Evolutionary conservation across 1,284 basidiomycete species (phyloP).

Genomic region (Megacollybia platyphylla): DNA sequence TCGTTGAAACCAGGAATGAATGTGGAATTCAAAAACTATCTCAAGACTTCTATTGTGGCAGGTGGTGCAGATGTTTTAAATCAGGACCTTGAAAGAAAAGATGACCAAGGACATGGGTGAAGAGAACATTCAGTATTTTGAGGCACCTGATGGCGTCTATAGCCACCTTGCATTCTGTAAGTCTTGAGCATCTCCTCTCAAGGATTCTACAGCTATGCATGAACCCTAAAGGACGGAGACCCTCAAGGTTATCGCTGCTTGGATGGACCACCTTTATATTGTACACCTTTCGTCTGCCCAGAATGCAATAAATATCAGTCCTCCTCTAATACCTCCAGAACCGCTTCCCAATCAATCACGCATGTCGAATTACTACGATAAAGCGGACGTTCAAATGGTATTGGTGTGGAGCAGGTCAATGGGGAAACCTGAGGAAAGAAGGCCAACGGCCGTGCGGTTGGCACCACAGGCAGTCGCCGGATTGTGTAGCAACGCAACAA

Average conservation of each 20-base stretch:
- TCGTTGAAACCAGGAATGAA: constrained; percentile 21
- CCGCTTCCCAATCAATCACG: constrained; percentile 20
- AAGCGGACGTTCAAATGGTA: constrained; percentile 4
- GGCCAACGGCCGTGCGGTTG: constrained; percentile 4
- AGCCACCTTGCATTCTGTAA: too few relatives aligned
- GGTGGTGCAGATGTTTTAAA: constrained; percentile 41
- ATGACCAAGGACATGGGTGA: constrained; percentile 36
- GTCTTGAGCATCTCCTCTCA: too few relatives aligned
- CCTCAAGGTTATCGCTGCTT: not conserved
- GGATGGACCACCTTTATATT: not conserved
- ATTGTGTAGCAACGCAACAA: constrained; percentile 1
- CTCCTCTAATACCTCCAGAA: constrained; percentile 9
- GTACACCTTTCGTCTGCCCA: too few relatives aligned
- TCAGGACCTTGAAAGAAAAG: constrained; percentile 24
- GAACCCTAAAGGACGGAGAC: not conserved
- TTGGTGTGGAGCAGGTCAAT: constrained; percentile 6
- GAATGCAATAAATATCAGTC: too few relatives aligned
- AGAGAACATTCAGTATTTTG: constrained; percentile 5
- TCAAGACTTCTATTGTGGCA: constrained; percentile 35
- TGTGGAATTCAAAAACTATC: constrained; percentile 37
- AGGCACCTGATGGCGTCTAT: too few relatives aligned
- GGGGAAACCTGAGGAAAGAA: constrained; percentile 7
- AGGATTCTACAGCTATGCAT: not conserved
- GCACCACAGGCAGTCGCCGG: constrained; percentile 6
- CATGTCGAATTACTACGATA: constrained; percentile 6